These are phyloP conservation scores for Aspergillus nanangensis DNA, from an alignment of 495 filamentous ascomycete species.

Conservation along the genomic window DNA sequence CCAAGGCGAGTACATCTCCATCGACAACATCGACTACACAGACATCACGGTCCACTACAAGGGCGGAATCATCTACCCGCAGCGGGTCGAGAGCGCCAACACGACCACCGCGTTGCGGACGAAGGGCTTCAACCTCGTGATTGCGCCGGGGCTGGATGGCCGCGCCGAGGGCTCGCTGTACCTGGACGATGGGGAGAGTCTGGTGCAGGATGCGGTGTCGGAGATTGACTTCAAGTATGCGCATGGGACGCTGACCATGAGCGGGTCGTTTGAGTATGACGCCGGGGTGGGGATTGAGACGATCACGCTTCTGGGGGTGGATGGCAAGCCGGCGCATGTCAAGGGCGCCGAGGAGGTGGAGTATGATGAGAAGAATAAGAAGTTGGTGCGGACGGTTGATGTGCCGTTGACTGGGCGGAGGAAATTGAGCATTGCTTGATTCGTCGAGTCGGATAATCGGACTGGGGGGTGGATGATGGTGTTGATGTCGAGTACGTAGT, in stretches of 20 bases:
- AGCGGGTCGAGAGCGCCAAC: background rate
- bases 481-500: too few relatives aligned
- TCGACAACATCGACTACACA: background rate
- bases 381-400: conserved; percentile 15
- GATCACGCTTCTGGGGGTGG: conserved; percentile 3
- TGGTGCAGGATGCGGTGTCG: background rate
- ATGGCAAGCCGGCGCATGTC: conserved; percentile 1
- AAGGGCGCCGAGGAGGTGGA: conserved; percentile 7
- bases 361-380: conserved; percentile 14
- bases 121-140: background rate
- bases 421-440: background rate
- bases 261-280: background rate
- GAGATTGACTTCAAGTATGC: background rate
- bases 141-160: background rate
- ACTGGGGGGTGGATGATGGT: too few relatives aligned
- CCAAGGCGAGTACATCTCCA: background rate
- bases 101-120: background rate
- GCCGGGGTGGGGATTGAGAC: background rate
- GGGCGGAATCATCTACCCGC: background rate
- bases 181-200: background rate
- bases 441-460: too few relatives aligned
- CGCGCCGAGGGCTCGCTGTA: background rate
- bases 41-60: background rate
- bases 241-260: background rate
- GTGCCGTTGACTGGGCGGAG: conserved; percentile 9